Base-by-base conservation (phyloP, 768 basidiomycete genomes). In the Lenzites betulinus region DNA sequence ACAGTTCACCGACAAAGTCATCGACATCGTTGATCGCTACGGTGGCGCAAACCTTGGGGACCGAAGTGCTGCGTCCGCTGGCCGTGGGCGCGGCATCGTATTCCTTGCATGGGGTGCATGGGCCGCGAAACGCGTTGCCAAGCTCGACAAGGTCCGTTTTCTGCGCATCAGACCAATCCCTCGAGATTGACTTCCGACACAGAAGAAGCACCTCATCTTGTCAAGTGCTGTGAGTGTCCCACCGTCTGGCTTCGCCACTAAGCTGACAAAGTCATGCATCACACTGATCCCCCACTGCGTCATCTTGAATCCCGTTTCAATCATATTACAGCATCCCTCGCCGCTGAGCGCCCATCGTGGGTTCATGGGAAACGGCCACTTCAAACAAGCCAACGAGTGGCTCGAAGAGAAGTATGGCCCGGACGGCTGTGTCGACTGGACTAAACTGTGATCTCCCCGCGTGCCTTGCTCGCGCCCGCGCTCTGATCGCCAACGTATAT, bases 81-180 rank as follows among this genome's bases (percentile, higher is more conserved):
- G 87, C 26, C 70, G 82, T 54, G 86, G 89, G 60, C 84, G 88
- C 5, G 92, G 94, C 46, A 83, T 89, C 25, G 88, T 88, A 49
- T 95, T 98, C 72, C 81, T 98, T 67, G 92, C 92, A 7, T 97
- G 95, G 94, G 95, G 95, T 9, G 80, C 84, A 8, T 89, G 87
- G 80, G 95, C 95, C 22, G 84, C 81, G 58, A 93, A 95, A 76
- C 82, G 92, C 67, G 89, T 92, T 56, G 82, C 84, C 55, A 88
- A 87, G 69, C 76, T 95, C 36, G 83, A 85, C 74, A 84, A 85
- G 79, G 93, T 91, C 50, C 38, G 79, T 74, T 30, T 18, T 11
- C 22, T 33, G 3, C 30, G 6, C 38, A 28, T 51, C 52, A 54
- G 23, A 36, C 35, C 6, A 23, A 7, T 16, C 15, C 30, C 20